Conservation (phyloP, 352 stramenopile genomes). For the Phytophthora sansomeana region DNA sequence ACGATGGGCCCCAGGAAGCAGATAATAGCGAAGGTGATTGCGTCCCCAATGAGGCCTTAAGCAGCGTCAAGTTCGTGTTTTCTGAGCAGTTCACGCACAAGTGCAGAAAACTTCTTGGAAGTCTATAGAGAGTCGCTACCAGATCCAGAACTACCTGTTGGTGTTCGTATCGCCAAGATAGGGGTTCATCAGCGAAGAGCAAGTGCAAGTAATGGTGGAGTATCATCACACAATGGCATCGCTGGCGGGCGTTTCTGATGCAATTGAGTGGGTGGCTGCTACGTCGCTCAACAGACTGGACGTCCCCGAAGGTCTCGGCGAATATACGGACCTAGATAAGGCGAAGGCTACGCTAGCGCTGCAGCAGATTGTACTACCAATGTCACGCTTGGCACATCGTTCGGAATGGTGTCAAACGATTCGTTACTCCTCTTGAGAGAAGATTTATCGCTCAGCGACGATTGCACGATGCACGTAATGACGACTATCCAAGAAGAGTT, state of each 20-base stretch:
- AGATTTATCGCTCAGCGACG: not conserved
- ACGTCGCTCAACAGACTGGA: not conserved
- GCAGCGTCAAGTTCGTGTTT: not conserved
- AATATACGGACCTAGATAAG: slow-evolving; percentile 1
- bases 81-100: not conserved
- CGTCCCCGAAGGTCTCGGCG: not conserved
- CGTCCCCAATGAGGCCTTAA: not conserved
- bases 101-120: not conserved
- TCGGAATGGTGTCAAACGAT: not conserved
- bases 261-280: not conserved
- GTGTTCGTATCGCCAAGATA: not conserved
- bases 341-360: not conserved
- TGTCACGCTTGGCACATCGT: not conserved
- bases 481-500: not conserved
- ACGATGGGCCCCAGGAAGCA: not conserved
- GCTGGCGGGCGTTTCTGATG: not conserved
- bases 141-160: not conserved
- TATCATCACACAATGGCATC: not conserved
- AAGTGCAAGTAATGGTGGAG: not conserved
- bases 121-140: not conserved
- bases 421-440: not conserved
- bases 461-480: not conserved
- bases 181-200: not conserved
- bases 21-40: not conserved
- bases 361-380: not conserved